Evolutionary conservation across 2,329 filamentous ascomycete genomes (phyloP).

Genomic region (Ilyonectria robusta): DNA sequence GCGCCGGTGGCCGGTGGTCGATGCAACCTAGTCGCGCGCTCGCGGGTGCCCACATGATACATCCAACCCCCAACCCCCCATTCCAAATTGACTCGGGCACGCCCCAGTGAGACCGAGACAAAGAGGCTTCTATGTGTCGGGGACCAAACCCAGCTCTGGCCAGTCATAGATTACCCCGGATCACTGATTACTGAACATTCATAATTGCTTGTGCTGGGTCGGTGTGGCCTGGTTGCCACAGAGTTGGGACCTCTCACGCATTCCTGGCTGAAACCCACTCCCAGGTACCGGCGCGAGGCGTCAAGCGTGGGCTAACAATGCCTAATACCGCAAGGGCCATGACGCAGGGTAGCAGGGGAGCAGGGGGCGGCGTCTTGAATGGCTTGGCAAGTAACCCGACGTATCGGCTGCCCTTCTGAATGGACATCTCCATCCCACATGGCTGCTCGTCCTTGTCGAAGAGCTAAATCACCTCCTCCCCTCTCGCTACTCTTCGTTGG

Average conservation of each 20-base stretch:
- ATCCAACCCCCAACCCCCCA: too few species aligned
- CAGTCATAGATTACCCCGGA: too few species aligned
- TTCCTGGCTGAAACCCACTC: not conserved
- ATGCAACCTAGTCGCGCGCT: too few species aligned
- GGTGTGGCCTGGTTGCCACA: not conserved
- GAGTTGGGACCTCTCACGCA: not conserved
- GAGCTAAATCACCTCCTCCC: not conserved
- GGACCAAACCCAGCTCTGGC: not conserved
- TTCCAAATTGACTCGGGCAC: too few species aligned
- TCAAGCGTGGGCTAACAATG: not conserved
- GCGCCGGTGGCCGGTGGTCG: too few species aligned
- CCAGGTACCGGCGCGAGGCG: constrained; percentile 4
- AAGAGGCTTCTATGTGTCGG: not conserved
- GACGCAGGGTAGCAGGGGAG: not conserved
- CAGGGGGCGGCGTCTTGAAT: not conserved
- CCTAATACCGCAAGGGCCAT: not conserved
- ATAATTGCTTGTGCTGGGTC: not conserved
- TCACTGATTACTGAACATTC: not conserved
- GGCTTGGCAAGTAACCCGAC: not conserved
- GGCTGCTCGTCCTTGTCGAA: not conserved
- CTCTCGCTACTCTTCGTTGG: not conserved
- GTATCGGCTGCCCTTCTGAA: not conserved
- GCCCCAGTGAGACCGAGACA: not conserved
- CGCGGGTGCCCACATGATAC: too few species aligned
- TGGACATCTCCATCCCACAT: constrained; percentile 7